A percentile compares a stretch with the other conserved stretches of the same genome.
Conservation (phyloP, 257 asterid genomes). For the Echites panduratus region DNA sequence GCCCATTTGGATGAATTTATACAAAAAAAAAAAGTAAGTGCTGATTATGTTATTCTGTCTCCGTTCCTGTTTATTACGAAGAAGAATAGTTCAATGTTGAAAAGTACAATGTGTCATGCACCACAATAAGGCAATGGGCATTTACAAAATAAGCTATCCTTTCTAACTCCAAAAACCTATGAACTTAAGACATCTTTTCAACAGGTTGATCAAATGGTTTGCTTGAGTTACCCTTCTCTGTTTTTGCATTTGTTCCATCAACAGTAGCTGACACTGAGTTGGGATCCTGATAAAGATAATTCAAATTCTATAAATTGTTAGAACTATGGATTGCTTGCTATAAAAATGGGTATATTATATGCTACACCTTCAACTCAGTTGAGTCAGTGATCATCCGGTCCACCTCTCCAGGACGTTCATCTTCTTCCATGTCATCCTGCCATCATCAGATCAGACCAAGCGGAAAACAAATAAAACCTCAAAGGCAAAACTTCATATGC, state of each 20-base stretch:
- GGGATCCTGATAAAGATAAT: constrained; percentile 24
- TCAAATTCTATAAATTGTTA: background rate
- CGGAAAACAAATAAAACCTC: background rate
- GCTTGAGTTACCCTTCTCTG: constrained; percentile 30
- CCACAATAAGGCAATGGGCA: background rate
- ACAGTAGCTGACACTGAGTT: constrained; percentile 17
- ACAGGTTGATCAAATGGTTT: constrained; percentile 29
- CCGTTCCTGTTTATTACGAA: too few relatives aligned
- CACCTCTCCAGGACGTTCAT: constrained; percentile 20
- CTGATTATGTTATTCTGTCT: too few relatives aligned
- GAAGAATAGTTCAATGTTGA: background rate
- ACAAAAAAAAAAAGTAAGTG: too few relatives aligned
- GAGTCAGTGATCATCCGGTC: constrained; percentile 19
- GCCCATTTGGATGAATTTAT: too few relatives aligned
- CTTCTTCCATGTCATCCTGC: constrained; percentile 36
- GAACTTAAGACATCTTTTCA: constrained; percentile 13
- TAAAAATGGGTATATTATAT: background rate
- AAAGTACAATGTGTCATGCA: background rate
- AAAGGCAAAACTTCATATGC: too few relatives aligned
- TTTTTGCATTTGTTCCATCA: constrained; percentile 22
- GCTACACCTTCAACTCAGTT: constrained; percentile 27
- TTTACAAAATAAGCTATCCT: background rate
- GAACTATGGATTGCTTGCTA: constrained; percentile 1
- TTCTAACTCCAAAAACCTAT: background rate
- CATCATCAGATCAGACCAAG: background rate